Base-by-base conservation (phyloP, 2,329 filamentous ascomycete species). In the Aulographum hederae region DNA sequence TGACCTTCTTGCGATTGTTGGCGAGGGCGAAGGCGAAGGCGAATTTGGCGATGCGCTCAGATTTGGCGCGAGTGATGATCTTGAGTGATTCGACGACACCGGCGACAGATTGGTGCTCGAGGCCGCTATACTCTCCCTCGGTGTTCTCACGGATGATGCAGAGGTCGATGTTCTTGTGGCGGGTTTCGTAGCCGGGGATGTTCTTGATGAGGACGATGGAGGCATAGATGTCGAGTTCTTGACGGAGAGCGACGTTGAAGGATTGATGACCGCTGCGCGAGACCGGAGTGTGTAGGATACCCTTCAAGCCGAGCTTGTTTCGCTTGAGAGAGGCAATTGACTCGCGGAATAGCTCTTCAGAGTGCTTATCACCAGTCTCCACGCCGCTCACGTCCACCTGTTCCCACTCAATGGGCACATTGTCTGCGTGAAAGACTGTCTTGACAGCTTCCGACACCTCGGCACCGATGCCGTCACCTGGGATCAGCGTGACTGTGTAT, bases 81-180 rank as follows among this genome's bases (percentile, higher is more conserved):
- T 98, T 98, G 60, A 98, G 79, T 31, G 86, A 94, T 68, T 98
- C 89, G 47, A 98, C 89, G 46, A 98, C 89, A 46, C 89, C 89
- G 43, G 69, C 70, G 32, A 98, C 89, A 40, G 82, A 92, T 69
- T 95, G 86, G 67, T 98, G 89, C 71, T 98, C 89, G 39, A 98
- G 75, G 39, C 89, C 89, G 42, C 84, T 94, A 71, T 98, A 98
- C 69, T 98, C 89, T 53, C 89, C 89, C 71, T 98, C 89, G 53
- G 89, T 98, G 70, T 98, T 98, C 69, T 98, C 89, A 63, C 89
- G 89, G 63, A 98, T 94, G 61, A 98, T 94, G 74, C 85, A 93
- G 46, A 95, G 73, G 58, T 98, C 89, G 56, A 98, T 81, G 59
- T 89, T 72, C 61, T 92, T 78, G 71, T 98, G 89, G 56, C 89